Percentiles rank a stretch among this genome's conserved stretches.
phyloP scores from a whole-genome alignment of 768 basidiomycete genomes.

The Pisolithus orientalis region DNA sequence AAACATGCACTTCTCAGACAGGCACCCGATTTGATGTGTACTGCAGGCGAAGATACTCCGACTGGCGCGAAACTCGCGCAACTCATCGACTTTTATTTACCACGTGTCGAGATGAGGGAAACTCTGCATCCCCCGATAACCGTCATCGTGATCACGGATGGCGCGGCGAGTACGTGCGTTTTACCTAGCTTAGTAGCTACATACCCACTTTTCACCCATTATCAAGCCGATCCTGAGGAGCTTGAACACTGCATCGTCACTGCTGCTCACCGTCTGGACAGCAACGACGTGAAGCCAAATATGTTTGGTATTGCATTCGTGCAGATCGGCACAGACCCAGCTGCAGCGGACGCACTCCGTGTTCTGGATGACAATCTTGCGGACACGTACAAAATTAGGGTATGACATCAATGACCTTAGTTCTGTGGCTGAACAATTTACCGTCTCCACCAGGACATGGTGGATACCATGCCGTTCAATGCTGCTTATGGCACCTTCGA shows the following conservation, averaged over 20 bases:
- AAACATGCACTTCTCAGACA: background rate
- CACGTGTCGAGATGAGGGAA: conserved; percentile 22
- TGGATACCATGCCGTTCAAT: conserved; percentile 39
- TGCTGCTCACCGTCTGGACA: conserved; percentile 35
- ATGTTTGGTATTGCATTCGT: conserved; percentile 43
- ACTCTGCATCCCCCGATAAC: conserved; percentile 30
- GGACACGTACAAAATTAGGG: conserved; percentile 25
- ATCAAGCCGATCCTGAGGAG: conserved; percentile 21
- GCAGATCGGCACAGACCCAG: conserved; percentile 36
- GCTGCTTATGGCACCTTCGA: conserved; percentile 24
- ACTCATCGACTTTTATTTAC: conserved; percentile 33
- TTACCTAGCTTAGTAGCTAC: background rate
- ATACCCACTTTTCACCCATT: background rate
- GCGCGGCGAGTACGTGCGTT: conserved; percentile 32
- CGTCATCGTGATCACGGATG: conserved; percentile 33
- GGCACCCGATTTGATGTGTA: background rate
- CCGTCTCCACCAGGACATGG: conserved; percentile 32
- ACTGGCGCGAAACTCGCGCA: conserved; percentile 32
- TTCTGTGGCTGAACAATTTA: background rate
- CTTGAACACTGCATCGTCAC: conserved; percentile 28
- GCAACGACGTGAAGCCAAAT: conserved; percentile 25
- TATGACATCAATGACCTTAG: background rate
- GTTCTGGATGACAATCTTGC: conserved; percentile 35
- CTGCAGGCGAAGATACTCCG: conserved; percentile 30
- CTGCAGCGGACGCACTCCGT: conserved; percentile 33